Evolutionary conservation across 148 eudicot genomes (phyloP), one percentile per base, ranked within the genome.

Genomic region (Spergularia bocconei): DNA sequence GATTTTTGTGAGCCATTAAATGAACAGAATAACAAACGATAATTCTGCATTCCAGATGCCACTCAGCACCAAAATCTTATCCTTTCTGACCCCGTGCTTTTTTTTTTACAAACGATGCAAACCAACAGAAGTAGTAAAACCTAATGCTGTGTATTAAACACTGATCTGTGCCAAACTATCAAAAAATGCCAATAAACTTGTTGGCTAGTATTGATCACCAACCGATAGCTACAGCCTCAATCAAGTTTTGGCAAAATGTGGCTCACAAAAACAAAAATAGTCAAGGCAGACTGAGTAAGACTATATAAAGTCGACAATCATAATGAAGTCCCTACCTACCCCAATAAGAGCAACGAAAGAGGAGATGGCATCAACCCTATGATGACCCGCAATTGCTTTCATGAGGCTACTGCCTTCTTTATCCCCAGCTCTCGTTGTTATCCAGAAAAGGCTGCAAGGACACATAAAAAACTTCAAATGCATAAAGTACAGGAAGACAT

Each of bases 381-480:
- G 99, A 87, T 96, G 99, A 98, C 97, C 92, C 23, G 99, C 99
- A 87, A 92, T 96, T 66, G 99, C 99, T 88, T 88, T 92, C 99
- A 96, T 96, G 76, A 96, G 84, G 58, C 98, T 97, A 85, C 99
- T 96, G 75, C 98, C 98, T 74, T 87, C 87, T 81, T 76, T 96
- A 79, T 96, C 99, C 55, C 93, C 99, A 16, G 94, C 98, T 79
- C 78, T 85, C 84, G 88, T 96, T 60, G 99, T 96, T 80, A 89
- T 87, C 98, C 99, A 88, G 81, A 81, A 96, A 70, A 96, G 87
- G 80, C 99, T 96, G 82, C 63, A 60, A 77, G 48, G 13, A 62
- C 56, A 77, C 29, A 63, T 64, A 52, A 51, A 39, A 21, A 20
- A 71, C 25, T 71, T 16, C 19, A 71, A 69, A 69, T 51, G 57